These are phyloP conservation scores for Haematococcus lacustris DNA, from an alignment of 139 green algal species.

Conservation along the genomic window DNA sequence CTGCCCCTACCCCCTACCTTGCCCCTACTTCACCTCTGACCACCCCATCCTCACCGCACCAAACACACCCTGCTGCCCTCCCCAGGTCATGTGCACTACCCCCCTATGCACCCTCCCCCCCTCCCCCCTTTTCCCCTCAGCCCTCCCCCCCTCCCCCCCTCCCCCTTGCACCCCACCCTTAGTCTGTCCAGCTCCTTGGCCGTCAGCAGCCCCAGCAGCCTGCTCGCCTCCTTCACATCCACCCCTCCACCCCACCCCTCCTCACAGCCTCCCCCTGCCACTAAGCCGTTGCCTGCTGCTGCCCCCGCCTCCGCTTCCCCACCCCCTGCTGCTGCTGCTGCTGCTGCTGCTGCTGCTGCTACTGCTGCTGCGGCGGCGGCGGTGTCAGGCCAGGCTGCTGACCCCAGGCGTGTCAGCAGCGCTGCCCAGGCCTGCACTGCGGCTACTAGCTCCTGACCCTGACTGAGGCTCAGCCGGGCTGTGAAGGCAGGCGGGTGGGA, in stretches of 20 bases:
- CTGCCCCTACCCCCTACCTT: not conserved
- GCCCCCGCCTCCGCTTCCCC: conserved; percentile 10
- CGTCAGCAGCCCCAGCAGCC: conserved; percentile 26
- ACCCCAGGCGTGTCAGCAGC: no score
- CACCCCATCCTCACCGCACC: not conserved
- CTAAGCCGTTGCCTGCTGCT: conserved; percentile 27
- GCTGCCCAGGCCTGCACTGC: no score
- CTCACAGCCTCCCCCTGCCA: not conserved
- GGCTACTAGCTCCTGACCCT: no score
- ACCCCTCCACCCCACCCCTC: conserved; percentile 2
- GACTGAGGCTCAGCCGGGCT: no score
- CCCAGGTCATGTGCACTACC: not conserved
- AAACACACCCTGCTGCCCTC: not conserved
- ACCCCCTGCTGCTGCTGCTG: not conserved
- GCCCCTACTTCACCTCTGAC: not conserved
- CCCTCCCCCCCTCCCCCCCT: not conserved
- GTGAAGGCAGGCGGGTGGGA: no score
- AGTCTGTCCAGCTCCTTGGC: conserved; percentile 51
- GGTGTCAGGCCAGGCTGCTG: not conserved
- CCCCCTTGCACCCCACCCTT: conserved; percentile 31
- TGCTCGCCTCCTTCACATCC: not conserved
- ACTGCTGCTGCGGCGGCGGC: not conserved
- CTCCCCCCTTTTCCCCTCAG: not conserved
- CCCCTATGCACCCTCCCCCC: not conserved
- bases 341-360: not conserved